A percentile compares a stretch with the other conserved stretches of the same genome.
These are phyloP conservation scores for Candida tetrigidarum DNA, from an alignment of 1,139 yeast species.

Conservation along the genomic window DNA sequence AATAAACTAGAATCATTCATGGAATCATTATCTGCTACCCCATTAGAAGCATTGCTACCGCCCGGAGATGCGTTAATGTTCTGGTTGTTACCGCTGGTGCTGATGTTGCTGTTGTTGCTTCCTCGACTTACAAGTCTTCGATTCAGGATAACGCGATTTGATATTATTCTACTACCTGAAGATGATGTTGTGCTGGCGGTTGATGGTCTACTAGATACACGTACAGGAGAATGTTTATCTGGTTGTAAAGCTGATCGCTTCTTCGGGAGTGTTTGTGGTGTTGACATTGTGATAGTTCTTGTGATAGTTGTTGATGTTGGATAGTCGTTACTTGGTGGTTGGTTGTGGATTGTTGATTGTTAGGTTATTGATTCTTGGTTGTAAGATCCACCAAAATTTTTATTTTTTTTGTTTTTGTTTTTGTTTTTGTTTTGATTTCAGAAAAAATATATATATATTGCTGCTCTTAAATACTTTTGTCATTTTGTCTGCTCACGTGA, in stretches of 20 bases:
- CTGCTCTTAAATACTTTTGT: background rate
- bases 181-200: slow-evolving; percentile 5
- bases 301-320: no score
- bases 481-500: slow-evolving; percentile 3
- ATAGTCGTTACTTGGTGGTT: background rate
- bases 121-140: slow-evolving; percentile 7
- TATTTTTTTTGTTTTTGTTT: background rate
- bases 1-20: slow-evolving; percentile 14
- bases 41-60: no score
- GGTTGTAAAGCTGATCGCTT: slow-evolving; percentile 9
- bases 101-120: background rate
- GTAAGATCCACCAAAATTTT: background rate
- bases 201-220: no score
- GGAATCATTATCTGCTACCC: slow-evolving; percentile 26
- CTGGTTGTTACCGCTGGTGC: no score
- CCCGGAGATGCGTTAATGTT: no score
- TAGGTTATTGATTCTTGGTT: background rate
- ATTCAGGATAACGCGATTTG: slow-evolving; percentile 14
- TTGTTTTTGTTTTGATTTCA: background rate
- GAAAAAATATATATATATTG: background rate
- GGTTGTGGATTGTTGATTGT: background rate
- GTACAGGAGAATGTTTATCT: slow-evolving; percentile 6
- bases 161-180: slow-evolving; percentile 8
- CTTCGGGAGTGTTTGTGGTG: slow-evolving; percentile 16
- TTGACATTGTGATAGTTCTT: no score